phyloP scores from a whole-genome alignment of 805 yeast species.

The Candida silvatica region DNA sequence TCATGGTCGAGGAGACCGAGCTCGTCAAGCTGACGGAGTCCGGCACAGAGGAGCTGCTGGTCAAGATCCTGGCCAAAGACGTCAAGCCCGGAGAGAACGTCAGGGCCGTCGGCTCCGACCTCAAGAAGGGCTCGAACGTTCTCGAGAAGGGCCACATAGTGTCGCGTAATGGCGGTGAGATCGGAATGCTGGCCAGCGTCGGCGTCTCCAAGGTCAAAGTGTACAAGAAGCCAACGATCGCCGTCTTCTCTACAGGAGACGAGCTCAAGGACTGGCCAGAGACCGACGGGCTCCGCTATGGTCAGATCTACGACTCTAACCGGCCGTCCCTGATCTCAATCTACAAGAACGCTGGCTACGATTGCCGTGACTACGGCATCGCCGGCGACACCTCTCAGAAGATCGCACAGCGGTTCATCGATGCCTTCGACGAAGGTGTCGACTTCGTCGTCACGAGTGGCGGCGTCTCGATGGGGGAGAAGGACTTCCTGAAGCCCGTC shows the following conservation, averaged over 20 bases:
- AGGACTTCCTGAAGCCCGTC: constrained; percentile 41
- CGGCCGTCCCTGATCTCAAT: constrained; percentile 36
- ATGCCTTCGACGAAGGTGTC: constrained; percentile 16
- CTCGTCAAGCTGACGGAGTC: constrained; percentile 26
- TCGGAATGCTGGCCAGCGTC: constrained; percentile 39
- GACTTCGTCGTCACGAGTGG: constrained; percentile 45
- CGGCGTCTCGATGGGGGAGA: constrained; percentile 54
- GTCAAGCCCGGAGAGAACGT: constrained; percentile 36
- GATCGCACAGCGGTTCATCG: no score
- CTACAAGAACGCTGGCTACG: constrained; percentile 26
- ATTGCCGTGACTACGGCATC: constrained; percentile 40
- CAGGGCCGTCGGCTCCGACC: constrained; percentile 40
- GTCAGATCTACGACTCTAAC: constrained; percentile 43
- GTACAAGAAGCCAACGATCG: constrained; percentile 33
- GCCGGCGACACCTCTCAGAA: constrained; percentile 40
- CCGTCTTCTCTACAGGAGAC: constrained; percentile 44
- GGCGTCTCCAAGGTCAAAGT: constrained; percentile 32
- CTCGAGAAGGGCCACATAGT: constrained; percentile 28
- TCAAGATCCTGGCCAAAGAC: constrained; percentile 30
- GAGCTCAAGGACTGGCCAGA: constrained; percentile 33
- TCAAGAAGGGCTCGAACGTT: constrained; percentile 29
- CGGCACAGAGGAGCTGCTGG: constrained; percentile 32
- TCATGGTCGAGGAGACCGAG: constrained; percentile 45
- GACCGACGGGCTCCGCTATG: constrained; percentile 19
- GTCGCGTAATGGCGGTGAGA: constrained; percentile 38